Evolutionary conservation across 495 filamentous ascomycete genomes (phyloP).

Genomic region (Haplographium delicatum): DNA sequence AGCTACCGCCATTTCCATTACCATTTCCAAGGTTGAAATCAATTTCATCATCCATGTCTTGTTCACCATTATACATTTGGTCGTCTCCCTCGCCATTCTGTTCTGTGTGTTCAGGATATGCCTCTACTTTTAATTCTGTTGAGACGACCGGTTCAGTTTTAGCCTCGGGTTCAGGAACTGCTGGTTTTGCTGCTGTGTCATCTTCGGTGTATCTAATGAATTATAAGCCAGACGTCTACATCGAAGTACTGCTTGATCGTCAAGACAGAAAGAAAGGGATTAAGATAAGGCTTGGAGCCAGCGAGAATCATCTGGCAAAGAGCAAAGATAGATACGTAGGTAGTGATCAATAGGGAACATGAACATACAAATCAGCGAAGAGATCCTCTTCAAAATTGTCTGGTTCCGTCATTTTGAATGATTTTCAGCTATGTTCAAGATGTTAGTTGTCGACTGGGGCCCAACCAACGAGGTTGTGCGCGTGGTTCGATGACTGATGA

Average conservation of each 20-base stretch:
- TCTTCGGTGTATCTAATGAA: conserved; percentile 70
- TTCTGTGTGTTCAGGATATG: conserved; percentile 25
- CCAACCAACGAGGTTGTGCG: too few species aligned
- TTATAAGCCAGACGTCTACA: conserved; percentile 3
- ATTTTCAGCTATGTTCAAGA: neutral
- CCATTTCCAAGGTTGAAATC: conserved; percentile 50
- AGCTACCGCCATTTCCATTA: conserved; percentile 38
- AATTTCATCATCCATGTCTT: conserved; percentile 58
- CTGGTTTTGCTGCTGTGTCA: conserved; percentile 54
- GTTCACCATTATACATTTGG: conserved; percentile 31
- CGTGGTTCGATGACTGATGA: too few species aligned
- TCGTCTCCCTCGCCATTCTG: conserved; percentile 46
- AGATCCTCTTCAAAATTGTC: conserved; percentile 96
- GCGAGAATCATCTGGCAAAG: too few species aligned
- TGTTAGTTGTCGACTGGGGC: too few species aligned
- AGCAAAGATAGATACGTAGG: neutral
- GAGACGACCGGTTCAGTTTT: conserved; percentile 12
- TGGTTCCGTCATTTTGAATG: conserved; percentile 65
- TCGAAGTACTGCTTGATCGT: too few species aligned
- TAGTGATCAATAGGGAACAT: neutral
- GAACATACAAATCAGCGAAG: conserved; percentile 90
- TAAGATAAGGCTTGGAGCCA: too few species aligned
- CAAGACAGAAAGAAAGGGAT: too few species aligned
- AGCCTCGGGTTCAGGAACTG: conserved; percentile 31
- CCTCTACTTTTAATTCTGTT: conserved; percentile 23